phyloP scores from a whole-genome alignment of 2,329 filamentous ascomycete species.

The Leptographium galeiforme region DNA sequence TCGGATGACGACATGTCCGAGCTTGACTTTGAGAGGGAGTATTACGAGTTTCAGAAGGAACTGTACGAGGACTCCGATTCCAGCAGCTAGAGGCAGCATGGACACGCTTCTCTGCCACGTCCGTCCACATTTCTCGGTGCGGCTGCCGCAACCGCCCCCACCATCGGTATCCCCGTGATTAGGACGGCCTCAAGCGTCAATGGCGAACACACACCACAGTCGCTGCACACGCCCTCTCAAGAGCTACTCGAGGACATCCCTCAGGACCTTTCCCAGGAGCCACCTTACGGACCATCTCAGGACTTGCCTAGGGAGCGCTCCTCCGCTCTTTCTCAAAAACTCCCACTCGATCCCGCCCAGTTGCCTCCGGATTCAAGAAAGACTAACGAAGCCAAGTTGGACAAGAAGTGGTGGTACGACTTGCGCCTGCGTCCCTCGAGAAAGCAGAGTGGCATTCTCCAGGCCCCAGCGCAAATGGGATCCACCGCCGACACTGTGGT shows the following conservation, averaged over 20 bases:
- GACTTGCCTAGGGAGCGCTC: too few relatives aligned
- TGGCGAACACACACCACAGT: neutral
- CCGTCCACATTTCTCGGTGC: neutral
- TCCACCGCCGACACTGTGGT: neutral
- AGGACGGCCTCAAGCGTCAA: neutral
- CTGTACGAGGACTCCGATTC: neutral
- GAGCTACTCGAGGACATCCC: neutral
- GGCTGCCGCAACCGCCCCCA: neutral
- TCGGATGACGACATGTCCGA: neutral
- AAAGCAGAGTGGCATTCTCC: neutral
- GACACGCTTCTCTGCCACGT: neutral
- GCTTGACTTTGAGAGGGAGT: neutral
- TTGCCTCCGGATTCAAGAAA: neutral
- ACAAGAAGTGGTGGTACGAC: neutral
- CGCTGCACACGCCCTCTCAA: neutral
- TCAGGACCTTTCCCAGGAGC: neutral
- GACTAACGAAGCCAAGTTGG: neutral
- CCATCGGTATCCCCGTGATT: neutral
- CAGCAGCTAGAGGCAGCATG: neutral
- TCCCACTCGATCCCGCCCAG: neutral
- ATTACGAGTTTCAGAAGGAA: neutral
- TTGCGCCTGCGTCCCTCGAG: neutral
- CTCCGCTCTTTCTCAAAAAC: too few relatives aligned
- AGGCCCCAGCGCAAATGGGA: neutral
- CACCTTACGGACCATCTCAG: too few relatives aligned